These are phyloP conservation scores for Rhizophagus prolifer DNA, from an alignment of 192 early-diverging fungal species.

Conservation along the genomic window DNA sequence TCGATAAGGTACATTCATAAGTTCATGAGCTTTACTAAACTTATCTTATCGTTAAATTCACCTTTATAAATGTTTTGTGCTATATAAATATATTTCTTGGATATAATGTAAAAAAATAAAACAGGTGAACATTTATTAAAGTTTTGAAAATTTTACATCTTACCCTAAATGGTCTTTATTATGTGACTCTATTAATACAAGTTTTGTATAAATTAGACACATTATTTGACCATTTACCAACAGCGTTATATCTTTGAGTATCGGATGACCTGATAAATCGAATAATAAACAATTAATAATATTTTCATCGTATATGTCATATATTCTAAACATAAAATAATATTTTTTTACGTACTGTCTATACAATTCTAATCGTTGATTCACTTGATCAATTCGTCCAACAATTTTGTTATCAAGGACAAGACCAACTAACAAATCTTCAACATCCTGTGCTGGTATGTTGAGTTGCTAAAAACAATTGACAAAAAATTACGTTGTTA, in stretches of 20 bases:
- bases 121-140: no score
- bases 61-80: no score
- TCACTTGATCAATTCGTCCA: constrained; percentile 90
- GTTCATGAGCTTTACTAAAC: no score
- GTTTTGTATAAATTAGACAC: constrained; percentile 62
- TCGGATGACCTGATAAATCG: constrained; percentile 54
- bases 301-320: background rate
- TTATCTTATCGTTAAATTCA: no score
- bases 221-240: constrained; percentile 73
- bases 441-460: constrained; percentile 73
- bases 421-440: constrained; percentile 81
- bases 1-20: no score
- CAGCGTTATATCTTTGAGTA: constrained; percentile 60
- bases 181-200: constrained; percentile 53
- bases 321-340: background rate
- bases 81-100: no score
- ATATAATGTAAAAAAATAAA: no score
- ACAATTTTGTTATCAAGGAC: constrained; percentile 87
- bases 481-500: background rate
- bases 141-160: no score
- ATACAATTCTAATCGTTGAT: constrained; percentile 71
- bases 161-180: constrained; percentile 10
- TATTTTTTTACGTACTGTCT: constrained; percentile 53
- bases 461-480: constrained; percentile 62
- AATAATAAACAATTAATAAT: background rate